Conservation (phyloP, 2,329 filamentous ascomycete species). For the Colletotrichum tropicale region DNA sequence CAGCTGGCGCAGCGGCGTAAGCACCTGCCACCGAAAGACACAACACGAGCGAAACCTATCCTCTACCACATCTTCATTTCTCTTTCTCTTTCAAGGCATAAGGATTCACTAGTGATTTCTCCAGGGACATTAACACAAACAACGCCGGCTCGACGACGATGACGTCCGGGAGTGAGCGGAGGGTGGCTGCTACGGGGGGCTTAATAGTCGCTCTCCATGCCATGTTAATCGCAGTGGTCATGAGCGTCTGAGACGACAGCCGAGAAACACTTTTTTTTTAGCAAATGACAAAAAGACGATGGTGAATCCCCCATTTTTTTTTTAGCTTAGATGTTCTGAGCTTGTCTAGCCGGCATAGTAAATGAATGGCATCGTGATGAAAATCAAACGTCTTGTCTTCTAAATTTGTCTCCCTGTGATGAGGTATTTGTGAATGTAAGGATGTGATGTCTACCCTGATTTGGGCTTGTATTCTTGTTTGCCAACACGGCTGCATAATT, state of each 20-base stretch:
- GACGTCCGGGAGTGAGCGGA: neutral
- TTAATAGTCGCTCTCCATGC: conserved; percentile 5
- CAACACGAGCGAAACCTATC: neutral
- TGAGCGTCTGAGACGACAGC: conserved; percentile 9
- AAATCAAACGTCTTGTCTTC: neutral
- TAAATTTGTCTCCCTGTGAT: neutral
- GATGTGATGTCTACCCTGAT: neutral
- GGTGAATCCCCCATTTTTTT: neutral
- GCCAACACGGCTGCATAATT: conserved; percentile 45
- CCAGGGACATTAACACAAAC: conserved; percentile 9
- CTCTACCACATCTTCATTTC: neutral
- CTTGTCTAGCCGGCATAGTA: conserved; percentile 12
- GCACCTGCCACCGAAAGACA: conserved; percentile 4
- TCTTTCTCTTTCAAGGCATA: neutral
- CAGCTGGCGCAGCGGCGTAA: conserved; percentile 16
- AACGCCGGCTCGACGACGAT: conserved; percentile 7
- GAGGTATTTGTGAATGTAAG: fast-evolving
- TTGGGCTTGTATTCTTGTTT: neutral
- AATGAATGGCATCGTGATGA: conserved; percentile 7
- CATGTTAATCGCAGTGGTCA: conserved; percentile 5
- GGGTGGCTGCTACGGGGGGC: neutral
- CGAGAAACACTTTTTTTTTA: neutral
- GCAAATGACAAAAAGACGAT: neutral
- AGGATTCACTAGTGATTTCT: conserved; percentile 14
- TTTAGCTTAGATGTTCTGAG: conserved; percentile 6